Base-by-base conservation (phyloP, 176 grass and related monocot genomes). In the Pontederia crassipes region DNA sequence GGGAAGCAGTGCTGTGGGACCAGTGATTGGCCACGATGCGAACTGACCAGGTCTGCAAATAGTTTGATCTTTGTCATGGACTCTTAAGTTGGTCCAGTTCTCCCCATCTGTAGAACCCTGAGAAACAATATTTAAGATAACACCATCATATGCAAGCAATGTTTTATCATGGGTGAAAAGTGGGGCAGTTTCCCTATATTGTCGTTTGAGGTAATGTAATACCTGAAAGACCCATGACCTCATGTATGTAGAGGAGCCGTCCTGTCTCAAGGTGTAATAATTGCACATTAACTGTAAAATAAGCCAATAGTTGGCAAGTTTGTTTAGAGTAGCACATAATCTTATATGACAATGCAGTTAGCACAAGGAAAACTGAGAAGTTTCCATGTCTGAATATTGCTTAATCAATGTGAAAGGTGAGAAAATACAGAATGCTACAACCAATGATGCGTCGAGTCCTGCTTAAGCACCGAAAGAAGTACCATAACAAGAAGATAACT, bases 261-360 rank as follows among this genome's bases (percentile, higher is more conserved):
- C 87, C 69, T 96, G 92, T 54, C 92, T 85, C 83, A 90, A 68
- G 11, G 86, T 96, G 70, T 96, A 96, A 73, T 85, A 90, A 59
- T 90, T 90, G 75, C 92, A 96, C 80, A 96, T 96, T 45, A 96
- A 82, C 92, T 96, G 78, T 26, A 55, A 79, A 35, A 59, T 56
- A 9, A 73, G 26, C 20, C 20, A 24, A 24, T 40, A 40, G 32
- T 40, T 40, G 32, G 6, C 32, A 40, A 40, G 32, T 40, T 40
- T 40, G 32, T 0, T 40, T 3, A 40, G 32, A 40, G 32, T 4
- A 40, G 32, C 32, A 40, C 2, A 3, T 40, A 40, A 40, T 40
- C 32, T 24, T 24, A 24, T 24, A 24, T 24, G 6, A 40, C 32
- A 40, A 40, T 40, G 32, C 32, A 40, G 32, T 40, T 40, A 40